phyloP scores from a whole-genome alignment of 2,329 filamentous ascomycete species.

The Fusarium concolor region DNA sequence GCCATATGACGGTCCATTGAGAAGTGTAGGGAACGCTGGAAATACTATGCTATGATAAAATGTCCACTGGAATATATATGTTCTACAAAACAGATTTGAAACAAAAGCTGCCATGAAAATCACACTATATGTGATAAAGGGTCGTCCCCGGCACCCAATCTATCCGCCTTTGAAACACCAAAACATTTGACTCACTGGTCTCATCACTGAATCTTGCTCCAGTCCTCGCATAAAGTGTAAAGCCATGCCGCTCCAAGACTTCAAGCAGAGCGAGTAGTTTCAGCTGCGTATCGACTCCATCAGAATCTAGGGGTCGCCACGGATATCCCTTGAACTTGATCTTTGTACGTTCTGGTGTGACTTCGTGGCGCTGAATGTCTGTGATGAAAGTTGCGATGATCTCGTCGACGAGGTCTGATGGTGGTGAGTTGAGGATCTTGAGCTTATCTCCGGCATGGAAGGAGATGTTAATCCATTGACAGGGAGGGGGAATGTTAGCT shows the following conservation, averaged over 20 bases:
- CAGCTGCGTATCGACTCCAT: constrained; percentile 7
- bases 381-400: neutral
- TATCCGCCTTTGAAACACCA: constrained; percentile 21
- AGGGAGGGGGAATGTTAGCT: rapidly evolving
- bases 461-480: constrained; percentile 24
- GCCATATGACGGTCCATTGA: too few relatives aligned
- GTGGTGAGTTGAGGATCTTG: constrained; percentile 21
- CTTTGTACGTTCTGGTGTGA: constrained; percentile 2
- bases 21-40: rapidly evolving
- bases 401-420: neutral
- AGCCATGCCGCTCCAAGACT: constrained; percentile 10
- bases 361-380: constrained; percentile 14
- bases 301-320: neutral
- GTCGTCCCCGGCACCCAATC: neutral
- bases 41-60: too few relatives aligned
- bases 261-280: constrained; percentile 19
- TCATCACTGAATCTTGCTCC: constrained; percentile 5
- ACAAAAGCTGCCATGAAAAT: too few relatives aligned
- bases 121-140: neutral
- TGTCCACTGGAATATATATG: too few relatives aligned
- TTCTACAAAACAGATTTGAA: too few relatives aligned
- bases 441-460: constrained; percentile 30
- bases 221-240: constrained; percentile 3
- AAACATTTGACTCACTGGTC: constrained; percentile 1
- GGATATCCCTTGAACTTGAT: constrained; percentile 21